phyloP scores from a whole-genome alignment of 2,329 filamentous ascomycete species.

The Curvularia hawaiiensis region DNA sequence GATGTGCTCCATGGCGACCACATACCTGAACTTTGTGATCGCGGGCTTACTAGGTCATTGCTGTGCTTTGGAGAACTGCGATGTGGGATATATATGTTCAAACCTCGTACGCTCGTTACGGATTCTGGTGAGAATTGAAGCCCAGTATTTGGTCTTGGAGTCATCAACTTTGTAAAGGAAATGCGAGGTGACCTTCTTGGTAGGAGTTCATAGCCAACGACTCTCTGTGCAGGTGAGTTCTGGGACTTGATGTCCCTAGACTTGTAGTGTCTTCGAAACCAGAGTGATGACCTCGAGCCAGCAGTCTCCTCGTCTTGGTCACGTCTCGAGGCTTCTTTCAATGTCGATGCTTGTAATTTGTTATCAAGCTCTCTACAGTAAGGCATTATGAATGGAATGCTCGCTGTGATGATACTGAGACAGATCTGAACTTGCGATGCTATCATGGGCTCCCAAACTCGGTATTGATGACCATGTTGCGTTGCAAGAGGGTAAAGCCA shows the following conservation, averaged over 20 bases:
- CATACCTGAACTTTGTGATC: slow-evolving; percentile 35
- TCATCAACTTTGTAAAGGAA: slow-evolving; percentile 24
- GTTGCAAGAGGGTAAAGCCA: slow-evolving; percentile 39
- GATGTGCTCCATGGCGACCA: slow-evolving; percentile 34
- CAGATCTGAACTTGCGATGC: slow-evolving; percentile 38
- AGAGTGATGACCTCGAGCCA: slow-evolving; percentile 15
- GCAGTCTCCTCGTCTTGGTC: slow-evolving; percentile 12
- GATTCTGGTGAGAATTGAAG: slow-evolving; percentile 20
- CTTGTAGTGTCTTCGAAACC: slow-evolving; percentile 22
- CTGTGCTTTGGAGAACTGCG: slow-evolving; percentile 11
- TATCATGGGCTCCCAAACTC: slow-evolving; percentile 38
- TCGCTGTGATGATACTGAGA: slow-evolving; percentile 39
- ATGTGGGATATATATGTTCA: slow-evolving; percentile 32
- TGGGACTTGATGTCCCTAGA: slow-evolving; percentile 14
- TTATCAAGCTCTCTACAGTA: slow-evolving; percentile 33
- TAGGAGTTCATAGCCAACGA: slow-evolving; percentile 20
- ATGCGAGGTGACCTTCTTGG: slow-evolving; percentile 31
- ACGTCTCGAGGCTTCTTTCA: slow-evolving; percentile 16
- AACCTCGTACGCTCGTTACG: slow-evolving; percentile 26
- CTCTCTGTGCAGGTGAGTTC: slow-evolving; percentile 17
- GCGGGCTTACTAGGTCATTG: slow-evolving; percentile 25
- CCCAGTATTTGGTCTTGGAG: slow-evolving; percentile 25
- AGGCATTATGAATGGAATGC: slow-evolving; percentile 42
- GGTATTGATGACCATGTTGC: slow-evolving; percentile 30
- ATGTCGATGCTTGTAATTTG: slow-evolving; percentile 21